Evolutionary conservation across 805 yeast genomes (phyloP).

Genomic region (Zygosaccharomyces siamensis): DNA sequence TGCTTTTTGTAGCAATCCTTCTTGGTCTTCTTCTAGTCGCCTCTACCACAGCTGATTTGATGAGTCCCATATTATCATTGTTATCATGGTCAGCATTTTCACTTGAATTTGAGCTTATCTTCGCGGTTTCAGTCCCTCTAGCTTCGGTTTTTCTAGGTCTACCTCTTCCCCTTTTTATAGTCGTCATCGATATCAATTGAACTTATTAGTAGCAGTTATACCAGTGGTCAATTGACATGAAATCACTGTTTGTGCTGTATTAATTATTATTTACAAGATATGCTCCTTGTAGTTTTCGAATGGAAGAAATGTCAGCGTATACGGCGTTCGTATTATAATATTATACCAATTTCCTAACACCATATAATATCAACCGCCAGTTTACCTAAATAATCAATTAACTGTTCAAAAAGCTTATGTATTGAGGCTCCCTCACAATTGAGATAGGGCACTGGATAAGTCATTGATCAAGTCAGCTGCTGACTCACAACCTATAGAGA

Average conservation of each 20-base stretch:
- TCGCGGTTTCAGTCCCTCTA: neutral
- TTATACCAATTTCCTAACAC: neutral
- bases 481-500: constrained; percentile 79
- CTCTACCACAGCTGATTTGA: constrained; percentile 12
- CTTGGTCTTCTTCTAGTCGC: constrained; percentile 12
- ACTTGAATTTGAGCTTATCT: neutral
- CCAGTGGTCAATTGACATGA: neutral
- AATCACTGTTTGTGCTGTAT: neutral
- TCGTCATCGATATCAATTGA: neutral
- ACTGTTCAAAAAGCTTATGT: neutral
- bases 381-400: neutral
- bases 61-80: constrained; percentile 5
- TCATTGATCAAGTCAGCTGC: constrained; percentile 73
- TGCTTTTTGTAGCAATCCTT: constrained; percentile 10
- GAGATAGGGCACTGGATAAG: constrained; percentile 47
- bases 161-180: constrained; percentile 17
- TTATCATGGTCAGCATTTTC: neutral
- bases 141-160: constrained; percentile 16
- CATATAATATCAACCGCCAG: neutral
- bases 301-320: constrained; percentile 5
- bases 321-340: neutral
- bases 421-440: neutral
- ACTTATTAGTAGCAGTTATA: neutral
- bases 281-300: constrained; percentile 13
- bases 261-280: neutral